Evolutionary conservation across 192 early-diverging fungal genomes (phyloP), one percentile per base, ranked within the genome.

Genomic region (Gamsiella multidivaricata): DNA sequence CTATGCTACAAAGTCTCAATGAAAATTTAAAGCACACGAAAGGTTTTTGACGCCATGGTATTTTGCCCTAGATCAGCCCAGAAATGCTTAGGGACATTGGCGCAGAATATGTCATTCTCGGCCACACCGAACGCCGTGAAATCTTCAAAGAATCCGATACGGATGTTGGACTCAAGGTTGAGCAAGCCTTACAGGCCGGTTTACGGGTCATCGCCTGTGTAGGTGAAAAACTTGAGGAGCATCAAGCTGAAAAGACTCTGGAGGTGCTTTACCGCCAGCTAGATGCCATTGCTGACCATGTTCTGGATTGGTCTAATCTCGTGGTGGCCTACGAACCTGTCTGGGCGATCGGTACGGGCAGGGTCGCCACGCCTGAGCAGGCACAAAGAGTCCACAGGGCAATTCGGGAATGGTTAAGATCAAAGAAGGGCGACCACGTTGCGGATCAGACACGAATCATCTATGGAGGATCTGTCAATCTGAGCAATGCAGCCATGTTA

Each of bases 281-380:
- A 32, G 84, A 88, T 75, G 94, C 93, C 36, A 92, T 98, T 47
- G 87, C 89, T 60, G 80, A 87, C 34, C 80, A 83, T 39, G 65
- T 97, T 65, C 78, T 79, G 54, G 91, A 96, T 83, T 98, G 97
- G 97, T 80, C 81, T 34, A 86, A 94, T 74, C 86, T 99, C 58
- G 96, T 98, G 6, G 86, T 99, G 80, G 97, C 97, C 46, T 99
- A 99, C 81, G 97, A 99, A 85, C 97, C 97, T 39, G 97, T 99
- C 41, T 99, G 97, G 97, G 97, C 97, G 26, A 98, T 99, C 73
- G 97, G 97, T 31, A 99, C 97, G 15, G 97, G 97, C 61, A 94
- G 94, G 88, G 96, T 99, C 12, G 96, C 97, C 32, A 89, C 93
- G 10, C 94, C 93, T 50, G 83, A 90, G 45, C 94, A 98, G 85